Percentiles rank a stretch among this genome's conserved stretches.
Conservation (phyloP, 2,329 filamentous ascomycete species). For the Venturia carpophila region DNA sequence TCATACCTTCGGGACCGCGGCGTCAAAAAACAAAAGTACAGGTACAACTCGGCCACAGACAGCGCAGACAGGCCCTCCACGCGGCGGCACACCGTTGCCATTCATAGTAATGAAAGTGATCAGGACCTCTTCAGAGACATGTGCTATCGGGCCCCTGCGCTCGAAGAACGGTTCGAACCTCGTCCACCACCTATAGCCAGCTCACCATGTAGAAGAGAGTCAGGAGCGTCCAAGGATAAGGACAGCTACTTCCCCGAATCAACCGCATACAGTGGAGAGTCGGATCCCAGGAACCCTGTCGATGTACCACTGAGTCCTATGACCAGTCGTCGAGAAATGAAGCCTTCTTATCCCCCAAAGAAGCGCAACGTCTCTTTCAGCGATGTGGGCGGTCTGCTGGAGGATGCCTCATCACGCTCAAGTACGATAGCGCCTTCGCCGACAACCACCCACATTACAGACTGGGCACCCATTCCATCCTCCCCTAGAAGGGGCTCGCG, state of each 20-base stretch:
- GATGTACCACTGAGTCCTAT: constrained; percentile 28
- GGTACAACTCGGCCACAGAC: constrained; percentile 46
- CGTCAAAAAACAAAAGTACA: constrained; percentile 77
- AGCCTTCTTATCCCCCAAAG: constrained; percentile 31
- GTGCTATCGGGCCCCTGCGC: constrained; percentile 57
- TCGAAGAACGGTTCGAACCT: constrained; percentile 38
- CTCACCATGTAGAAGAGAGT: neutral
- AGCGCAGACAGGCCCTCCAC: constrained; percentile 49
- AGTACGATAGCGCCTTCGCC: constrained; percentile 16
- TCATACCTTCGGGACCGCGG: constrained; percentile 89
- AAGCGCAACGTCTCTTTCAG: constrained; percentile 68
- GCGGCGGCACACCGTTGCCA: constrained; percentile 53
- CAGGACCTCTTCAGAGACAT: constrained; percentile 79
- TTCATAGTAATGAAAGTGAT: constrained; percentile 77
- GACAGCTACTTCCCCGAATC: constrained; percentile 29
- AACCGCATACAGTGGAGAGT: constrained; percentile 24
- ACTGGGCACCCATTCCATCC: constrained; percentile 6
- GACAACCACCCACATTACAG: constrained; percentile 2
- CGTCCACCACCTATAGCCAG: constrained; percentile 30
- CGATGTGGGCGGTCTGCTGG: constrained; percentile 71
- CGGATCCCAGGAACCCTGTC: constrained; percentile 23
- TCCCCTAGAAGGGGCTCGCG: constrained; percentile 12
- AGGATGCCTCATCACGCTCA: constrained; percentile 33
- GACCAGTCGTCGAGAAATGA: constrained; percentile 34
- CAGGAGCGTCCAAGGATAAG: constrained; percentile 21